These are phyloP conservation scores for Backusella morwellensis DNA, from an alignment of 192 early-diverging fungal species.

Conservation along the genomic window DNA sequence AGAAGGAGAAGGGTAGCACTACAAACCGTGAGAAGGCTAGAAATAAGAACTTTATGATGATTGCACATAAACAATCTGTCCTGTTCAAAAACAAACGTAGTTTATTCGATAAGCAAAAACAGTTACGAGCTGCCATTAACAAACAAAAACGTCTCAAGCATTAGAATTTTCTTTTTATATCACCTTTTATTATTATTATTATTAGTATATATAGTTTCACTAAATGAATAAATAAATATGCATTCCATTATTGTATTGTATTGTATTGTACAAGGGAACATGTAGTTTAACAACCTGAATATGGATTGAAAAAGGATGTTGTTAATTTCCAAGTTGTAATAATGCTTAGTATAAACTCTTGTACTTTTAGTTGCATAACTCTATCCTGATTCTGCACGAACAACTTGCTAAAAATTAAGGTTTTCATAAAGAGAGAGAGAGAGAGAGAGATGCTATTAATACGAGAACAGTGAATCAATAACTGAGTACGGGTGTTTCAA, in stretches of 20 bases:
- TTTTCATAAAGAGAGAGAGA: too few species aligned
- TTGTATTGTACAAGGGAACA: not conserved
- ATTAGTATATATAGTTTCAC: not conserved
- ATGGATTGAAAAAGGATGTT: not conserved
- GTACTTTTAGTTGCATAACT: too few species aligned
- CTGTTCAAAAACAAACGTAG: constrained; percentile 70
- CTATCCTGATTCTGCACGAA: too few species aligned
- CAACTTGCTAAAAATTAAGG: too few species aligned
- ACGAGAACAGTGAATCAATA: too few species aligned
- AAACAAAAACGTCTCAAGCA: constrained; percentile 62
- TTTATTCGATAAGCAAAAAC: constrained; percentile 71
- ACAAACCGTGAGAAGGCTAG: constrained; percentile 94
- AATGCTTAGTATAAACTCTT: too few species aligned
- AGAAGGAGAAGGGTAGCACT: constrained; percentile 71
- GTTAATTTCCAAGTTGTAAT: not conserved
- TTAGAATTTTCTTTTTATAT: constrained; percentile 23
- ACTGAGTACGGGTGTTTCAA: too few species aligned
- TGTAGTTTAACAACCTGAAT: not conserved
- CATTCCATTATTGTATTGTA: not conserved
- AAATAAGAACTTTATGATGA: constrained; percentile 94
- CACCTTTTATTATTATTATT: not conserved
- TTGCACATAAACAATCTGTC: constrained; percentile 88
- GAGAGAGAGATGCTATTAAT: too few species aligned
- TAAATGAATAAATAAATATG: not conserved
- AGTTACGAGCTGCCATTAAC: constrained; percentile 56